These are phyloP conservation scores for Trametes sanguinea DNA, from an alignment of 768 basidiomycete genomes.

Conservation along the genomic window DNA sequence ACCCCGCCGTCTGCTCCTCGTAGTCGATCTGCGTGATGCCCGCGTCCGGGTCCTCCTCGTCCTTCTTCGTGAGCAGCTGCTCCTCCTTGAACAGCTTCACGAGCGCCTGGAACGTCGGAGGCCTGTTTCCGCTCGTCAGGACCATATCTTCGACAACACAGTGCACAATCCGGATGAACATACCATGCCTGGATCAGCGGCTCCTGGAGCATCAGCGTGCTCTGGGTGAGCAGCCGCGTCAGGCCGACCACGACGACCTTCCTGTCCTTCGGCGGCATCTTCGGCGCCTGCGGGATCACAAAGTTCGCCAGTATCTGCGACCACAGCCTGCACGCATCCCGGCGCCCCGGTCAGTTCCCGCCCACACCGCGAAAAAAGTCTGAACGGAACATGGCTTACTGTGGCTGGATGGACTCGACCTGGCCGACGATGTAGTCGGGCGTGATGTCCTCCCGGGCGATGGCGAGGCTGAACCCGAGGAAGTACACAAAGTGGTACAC, in stretches of 20 bases:
- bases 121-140: constrained; percentile 50
- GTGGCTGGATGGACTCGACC: constrained; percentile 82
- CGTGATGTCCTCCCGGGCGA: constrained; percentile 70
- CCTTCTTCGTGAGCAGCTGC: constrained; percentile 57
- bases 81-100: constrained; percentile 78
- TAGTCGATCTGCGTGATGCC: constrained; percentile 80
- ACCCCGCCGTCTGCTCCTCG: constrained; percentile 88
- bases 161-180: constrained; percentile 16
- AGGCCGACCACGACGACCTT: constrained; percentile 84
- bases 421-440: constrained; percentile 80
- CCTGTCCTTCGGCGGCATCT: constrained; percentile 79
- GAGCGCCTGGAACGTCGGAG: constrained; percentile 64
- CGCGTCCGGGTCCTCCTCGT: constrained; percentile 51
- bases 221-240: constrained; percentile 76
- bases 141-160: neutral
- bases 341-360: neutral
- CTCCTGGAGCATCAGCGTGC: constrained; percentile 64
- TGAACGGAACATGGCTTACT: constrained; percentile 48
- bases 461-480: constrained; percentile 71
- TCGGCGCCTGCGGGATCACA: constrained; percentile 77
- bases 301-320: constrained; percentile 76
- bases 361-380: too few species aligned
- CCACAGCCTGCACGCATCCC: constrained; percentile 59
- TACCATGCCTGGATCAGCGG: constrained; percentile 70
- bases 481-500: constrained; percentile 82